Evolutionary conservation across 192 early-diverging fungal species (phyloP), one percentile per base, ranked within the genome.

Genomic region (Backusella mclennaniae): DNA sequence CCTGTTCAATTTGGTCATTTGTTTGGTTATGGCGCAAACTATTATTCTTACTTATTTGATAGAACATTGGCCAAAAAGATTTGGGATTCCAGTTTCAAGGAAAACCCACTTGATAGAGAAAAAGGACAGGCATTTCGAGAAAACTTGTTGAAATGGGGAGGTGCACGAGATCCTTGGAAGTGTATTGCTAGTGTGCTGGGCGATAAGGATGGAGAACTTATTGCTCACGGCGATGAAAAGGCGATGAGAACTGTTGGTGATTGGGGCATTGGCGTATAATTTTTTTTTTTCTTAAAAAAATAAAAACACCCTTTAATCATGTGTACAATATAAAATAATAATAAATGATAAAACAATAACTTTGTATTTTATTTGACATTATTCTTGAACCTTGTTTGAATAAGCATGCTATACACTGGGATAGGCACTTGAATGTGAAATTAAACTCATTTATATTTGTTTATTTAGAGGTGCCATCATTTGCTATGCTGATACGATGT

Each of bases 31-130:
- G 96, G 96, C 19, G 93, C 94, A 9, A 93, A 91, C 7, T 99
- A 99, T 84, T 99, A 98, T 70, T 87, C 92, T n/a, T 99, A 99
- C 76, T 84, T 98, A 26, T 95, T 97, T 90, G 92, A 92, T 46
- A 87, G 95, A 35, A 87, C 92, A 14, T 85, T 97, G 80, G 96
- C 95, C 1, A 86, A 88, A 6, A 88, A 91, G 71, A 87, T 99
- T 26, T 96, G 90, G 90, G 82, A 89, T 49, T 82, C 78, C 11
- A 85, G 89, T 38, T 97, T 98, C 79, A 86, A 81, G n/a, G 79
- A 82, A 6, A 82, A 87, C 70, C 91, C 92, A 17, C 85, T 93
- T 59, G 83, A 80, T 69, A 80, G 93, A 67, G 84, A 84, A 35
- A 86, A 85, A 0, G 94, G 93, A 41, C 92, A 89, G 85, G 86